Evolutionary conservation across 371 early-diverging fungal species (phyloP).

Genomic region (Rhizopus sp.): DNA sequence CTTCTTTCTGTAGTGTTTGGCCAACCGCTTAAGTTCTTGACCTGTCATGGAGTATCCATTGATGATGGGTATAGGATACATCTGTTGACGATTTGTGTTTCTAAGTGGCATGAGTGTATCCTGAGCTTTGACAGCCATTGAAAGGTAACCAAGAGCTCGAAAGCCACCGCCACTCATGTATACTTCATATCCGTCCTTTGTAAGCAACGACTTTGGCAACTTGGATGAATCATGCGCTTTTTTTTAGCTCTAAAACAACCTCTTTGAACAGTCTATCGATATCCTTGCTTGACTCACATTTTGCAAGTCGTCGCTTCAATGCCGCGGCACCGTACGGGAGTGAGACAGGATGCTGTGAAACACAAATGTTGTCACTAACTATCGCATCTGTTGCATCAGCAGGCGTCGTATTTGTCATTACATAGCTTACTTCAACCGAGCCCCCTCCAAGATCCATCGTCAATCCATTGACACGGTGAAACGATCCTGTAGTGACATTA

Average conservation of each 20-base stretch:
- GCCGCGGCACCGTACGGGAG: slow-evolving; percentile 66
- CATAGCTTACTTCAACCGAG: slow-evolving; percentile 64
- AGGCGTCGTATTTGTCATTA: slow-evolving; percentile 24
- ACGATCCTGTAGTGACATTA: slow-evolving; percentile 42
- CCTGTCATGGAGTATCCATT: slow-evolving; percentile 57
- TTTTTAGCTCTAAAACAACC: slow-evolving; percentile 33
- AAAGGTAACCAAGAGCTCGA: slow-evolving; percentile 59
- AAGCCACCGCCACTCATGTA: slow-evolving; percentile 69
- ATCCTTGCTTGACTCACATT: slow-evolving; percentile 34
- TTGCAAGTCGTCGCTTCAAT: slow-evolving; percentile 39
- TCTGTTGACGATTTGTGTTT: slow-evolving; percentile 21
- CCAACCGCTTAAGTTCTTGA: slow-evolving; percentile 38
- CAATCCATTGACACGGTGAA: slow-evolving; percentile 57
- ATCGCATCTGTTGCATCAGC: background rate
- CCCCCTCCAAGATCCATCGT: slow-evolving; percentile 71
- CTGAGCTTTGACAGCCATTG: slow-evolving; percentile 46
- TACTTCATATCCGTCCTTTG: slow-evolving; percentile 48
- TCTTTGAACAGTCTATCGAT: slow-evolving; percentile 40
- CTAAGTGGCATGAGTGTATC: slow-evolving; percentile 12
- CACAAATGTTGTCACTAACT: slow-evolving; percentile 26
- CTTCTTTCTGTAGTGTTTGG: slow-evolving; percentile 31
- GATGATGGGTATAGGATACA: slow-evolving; percentile 64
- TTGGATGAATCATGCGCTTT: slow-evolving; percentile 33
- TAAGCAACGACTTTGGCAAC: slow-evolving; percentile 32
- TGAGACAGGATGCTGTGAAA: slow-evolving; percentile 55